These are phyloP conservation scores for Neophaeococcomyces aloes DNA, from an alignment of 2,329 filamentous ascomycete genomes.

Conservation along the genomic window DNA sequence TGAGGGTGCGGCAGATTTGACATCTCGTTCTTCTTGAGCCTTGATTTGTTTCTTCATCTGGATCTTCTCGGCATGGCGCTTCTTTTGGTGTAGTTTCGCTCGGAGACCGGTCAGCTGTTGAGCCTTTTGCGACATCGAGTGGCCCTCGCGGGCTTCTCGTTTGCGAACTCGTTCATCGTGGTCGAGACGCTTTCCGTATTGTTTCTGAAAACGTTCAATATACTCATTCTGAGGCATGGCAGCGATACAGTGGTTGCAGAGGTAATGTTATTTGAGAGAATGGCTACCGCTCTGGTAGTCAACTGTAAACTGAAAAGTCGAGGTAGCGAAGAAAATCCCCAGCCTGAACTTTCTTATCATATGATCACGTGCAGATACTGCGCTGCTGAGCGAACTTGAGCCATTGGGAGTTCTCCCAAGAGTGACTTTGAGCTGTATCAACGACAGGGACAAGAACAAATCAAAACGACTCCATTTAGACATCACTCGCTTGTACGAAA, in stretches of 20 bases:
- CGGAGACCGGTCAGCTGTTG: slow-evolving; percentile 86
- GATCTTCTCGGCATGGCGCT: slow-evolving; percentile 94
- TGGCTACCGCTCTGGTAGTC: too few relatives aligned
- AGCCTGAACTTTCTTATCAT: neutral
- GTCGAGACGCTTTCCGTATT: slow-evolving; percentile 55
- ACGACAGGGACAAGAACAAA: too few relatives aligned
- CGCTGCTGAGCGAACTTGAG: neutral
- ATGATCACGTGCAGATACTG: neutral
- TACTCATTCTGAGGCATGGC: slow-evolving; percentile 23
- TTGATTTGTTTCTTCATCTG: slow-evolving; percentile 94
- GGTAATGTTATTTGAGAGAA: too few relatives aligned
- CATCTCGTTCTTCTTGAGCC: slow-evolving; percentile 88
- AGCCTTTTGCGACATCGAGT: slow-evolving; percentile 78
- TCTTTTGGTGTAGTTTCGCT: slow-evolving; percentile 88
- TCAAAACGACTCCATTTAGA: too few relatives aligned
- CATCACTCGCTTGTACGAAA: too few relatives aligned
- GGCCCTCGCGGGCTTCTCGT: slow-evolving; percentile 73
- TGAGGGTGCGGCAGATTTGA: slow-evolving; percentile 70
- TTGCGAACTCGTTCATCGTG: slow-evolving; percentile 86
- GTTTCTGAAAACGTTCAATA: slow-evolving; percentile 62
- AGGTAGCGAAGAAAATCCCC: neutral
- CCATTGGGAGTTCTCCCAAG: neutral
- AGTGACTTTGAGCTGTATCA: too few relatives aligned
- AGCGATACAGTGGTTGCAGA: too few relatives aligned
- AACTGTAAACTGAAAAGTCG: neutral